Percentiles rank a stretch among this genome's conserved stretches.
Evolutionary conservation across 2,329 filamentous ascomycete species (phyloP).

Genomic region (Ophiostoma sp.): DNA sequence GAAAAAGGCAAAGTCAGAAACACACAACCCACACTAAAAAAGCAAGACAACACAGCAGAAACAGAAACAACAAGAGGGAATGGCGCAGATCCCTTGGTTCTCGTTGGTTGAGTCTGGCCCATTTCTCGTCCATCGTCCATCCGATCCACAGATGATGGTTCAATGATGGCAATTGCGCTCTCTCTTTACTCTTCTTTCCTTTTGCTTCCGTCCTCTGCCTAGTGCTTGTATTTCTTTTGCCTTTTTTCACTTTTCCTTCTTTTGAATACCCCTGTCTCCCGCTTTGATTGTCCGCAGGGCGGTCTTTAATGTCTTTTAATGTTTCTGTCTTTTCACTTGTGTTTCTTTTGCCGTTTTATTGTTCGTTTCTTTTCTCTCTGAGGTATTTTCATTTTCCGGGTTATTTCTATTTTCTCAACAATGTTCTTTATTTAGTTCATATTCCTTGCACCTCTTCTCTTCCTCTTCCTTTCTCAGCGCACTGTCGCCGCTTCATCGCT

Average conservation of each 20-base stretch:
- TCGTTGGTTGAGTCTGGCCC: not conserved
- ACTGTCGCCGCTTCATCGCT: not conserved
- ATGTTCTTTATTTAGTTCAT: not conserved
- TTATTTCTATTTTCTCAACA: not conserved
- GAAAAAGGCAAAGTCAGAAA: not conserved
- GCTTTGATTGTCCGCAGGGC: not conserved
- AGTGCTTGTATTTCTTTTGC: not conserved
- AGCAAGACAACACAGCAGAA: not conserved
- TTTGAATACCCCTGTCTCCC: not conserved
- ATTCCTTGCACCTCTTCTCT: not conserved
- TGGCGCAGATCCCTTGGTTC: not conserved
- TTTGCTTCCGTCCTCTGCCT: not conserved
- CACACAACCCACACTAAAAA: not conserved
- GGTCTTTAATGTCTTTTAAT: not conserved
- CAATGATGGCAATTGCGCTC: not conserved
- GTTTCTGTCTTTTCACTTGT: not conserved
- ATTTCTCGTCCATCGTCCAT: not conserved
- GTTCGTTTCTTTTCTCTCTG: not conserved
- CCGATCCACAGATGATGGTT: not conserved
- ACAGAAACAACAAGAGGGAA: not conserved
- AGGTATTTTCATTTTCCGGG: not conserved
- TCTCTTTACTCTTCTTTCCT: not conserved
- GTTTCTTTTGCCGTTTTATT: not conserved
- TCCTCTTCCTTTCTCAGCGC: not conserved
- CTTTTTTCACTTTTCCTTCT: not conserved